A percentile compares a stretch with the other conserved stretches of the same genome.
Conservation (phyloP, 179 eudicot species). For the Spinacia oleracea region DNA sequence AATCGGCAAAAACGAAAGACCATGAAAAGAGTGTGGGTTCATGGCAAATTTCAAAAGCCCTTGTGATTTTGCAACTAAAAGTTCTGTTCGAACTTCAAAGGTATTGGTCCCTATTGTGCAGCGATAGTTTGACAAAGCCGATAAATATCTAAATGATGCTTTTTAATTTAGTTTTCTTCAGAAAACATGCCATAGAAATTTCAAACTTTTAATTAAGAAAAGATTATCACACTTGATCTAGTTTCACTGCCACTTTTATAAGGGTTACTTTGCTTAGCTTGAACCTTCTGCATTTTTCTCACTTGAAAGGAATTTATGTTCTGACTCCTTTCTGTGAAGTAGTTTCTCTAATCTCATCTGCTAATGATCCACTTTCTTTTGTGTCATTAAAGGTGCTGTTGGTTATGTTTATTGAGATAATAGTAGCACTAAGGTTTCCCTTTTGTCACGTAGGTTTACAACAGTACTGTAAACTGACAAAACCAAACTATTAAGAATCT, state of each 20-base stretch:
- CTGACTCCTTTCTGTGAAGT: neutral
- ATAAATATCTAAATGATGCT: neutral
- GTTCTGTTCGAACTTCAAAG: neutral
- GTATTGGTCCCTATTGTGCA: neutral
- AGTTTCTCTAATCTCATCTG: neutral
- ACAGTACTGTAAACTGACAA: neutral
- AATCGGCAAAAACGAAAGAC: slow-evolving; percentile 75
- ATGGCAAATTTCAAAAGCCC: slow-evolving; percentile 87
- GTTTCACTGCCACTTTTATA: neutral
- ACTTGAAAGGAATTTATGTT: neutral
- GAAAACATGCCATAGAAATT: neutral
- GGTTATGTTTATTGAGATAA: neutral
- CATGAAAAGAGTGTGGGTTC: slow-evolving; percentile 91
- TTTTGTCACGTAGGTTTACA: neutral
- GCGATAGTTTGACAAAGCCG: neutral
- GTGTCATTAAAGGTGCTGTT: neutral
- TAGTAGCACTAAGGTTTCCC: neutral
- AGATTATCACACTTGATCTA: neutral
- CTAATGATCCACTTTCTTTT: neutral
- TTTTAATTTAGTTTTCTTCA: neutral
- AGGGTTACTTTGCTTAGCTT: neutral
- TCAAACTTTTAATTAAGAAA: neutral
- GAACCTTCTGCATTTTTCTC: neutral
- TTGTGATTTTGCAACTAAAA: slow-evolving; percentile 20
- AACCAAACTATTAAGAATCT: too few relatives aligned